phyloP scores from a whole-genome alignment of 225 moss, liverwort and hornwort genomes.

The Lunularia cruciata region DNA sequence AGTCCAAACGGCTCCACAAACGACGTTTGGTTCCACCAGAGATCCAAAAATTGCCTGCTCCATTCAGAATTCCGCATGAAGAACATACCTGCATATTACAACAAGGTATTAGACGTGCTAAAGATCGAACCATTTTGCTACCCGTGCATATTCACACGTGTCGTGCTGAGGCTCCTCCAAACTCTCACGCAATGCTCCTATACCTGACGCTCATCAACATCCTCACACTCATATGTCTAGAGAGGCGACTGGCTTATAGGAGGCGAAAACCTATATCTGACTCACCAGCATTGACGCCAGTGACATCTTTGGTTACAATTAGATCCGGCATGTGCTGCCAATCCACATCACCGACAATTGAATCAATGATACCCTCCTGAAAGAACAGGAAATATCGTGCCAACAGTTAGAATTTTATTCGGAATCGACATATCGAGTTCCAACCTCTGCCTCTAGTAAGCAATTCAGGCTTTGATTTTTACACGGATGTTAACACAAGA shows the following conservation, averaged over 20 bases:
- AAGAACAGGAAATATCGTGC: too few species aligned
- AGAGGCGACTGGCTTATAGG: not conserved
- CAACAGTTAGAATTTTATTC: too few species aligned
- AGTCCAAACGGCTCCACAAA: conserved; percentile 92
- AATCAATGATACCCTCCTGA: conserved; percentile 79
- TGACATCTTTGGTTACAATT: conserved; percentile 83
- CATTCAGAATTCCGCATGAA: conserved; percentile 92
- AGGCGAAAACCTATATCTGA: not conserved
- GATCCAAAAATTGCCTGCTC: conserved; percentile 86
- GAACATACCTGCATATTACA: conserved; percentile 75
- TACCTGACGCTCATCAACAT: too few species aligned
- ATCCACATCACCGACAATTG: conserved; percentile 63
- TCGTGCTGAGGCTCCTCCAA: too few species aligned
- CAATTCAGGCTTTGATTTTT: too few species aligned
- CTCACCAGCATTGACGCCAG: conserved; percentile 93
- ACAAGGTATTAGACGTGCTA: conserved; percentile 33
- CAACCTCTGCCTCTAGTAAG: too few species aligned
- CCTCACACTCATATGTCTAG: too few species aligned
- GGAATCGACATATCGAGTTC: too few species aligned
- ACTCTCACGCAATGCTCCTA: too few species aligned
- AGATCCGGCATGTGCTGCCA: conserved; percentile 87
- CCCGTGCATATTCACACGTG: too few species aligned
- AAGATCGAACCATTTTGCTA: not conserved
- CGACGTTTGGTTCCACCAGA: conserved; percentile 89
- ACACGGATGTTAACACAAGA: too few species aligned